A percentile compares a stretch with the other conserved stretches of the same genome.
Conservation (phyloP, 2,329 filamentous ascomycete species). For the Cytospora leucostoma region DNA sequence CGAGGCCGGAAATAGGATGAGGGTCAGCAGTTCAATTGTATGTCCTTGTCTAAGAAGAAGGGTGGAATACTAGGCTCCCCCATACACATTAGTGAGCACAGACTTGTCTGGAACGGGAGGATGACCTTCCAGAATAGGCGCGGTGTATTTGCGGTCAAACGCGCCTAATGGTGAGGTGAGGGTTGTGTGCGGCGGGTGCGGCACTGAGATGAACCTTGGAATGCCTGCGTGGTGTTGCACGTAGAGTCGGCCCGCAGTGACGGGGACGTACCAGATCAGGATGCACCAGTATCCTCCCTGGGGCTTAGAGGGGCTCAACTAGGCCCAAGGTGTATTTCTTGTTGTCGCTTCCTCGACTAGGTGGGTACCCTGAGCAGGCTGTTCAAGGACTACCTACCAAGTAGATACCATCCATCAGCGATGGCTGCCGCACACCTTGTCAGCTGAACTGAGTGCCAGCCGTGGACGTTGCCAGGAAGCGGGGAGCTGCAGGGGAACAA, state of each 20-base stretch:
- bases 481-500: constrained; percentile 1
- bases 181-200: neutral
- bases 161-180: constrained; percentile 1
- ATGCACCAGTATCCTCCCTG: constrained; percentile 13
- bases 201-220: neutral
- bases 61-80: neutral
- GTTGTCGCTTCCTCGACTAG: constrained; percentile 3
- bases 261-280: constrained; percentile 17
- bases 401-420: neutral
- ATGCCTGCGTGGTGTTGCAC: neutral
- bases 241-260: constrained; percentile 5
- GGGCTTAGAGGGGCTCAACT: constrained; percentile 22
- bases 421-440: neutral
- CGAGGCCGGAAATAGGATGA: constrained; percentile 12
- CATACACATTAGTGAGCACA: neutral
- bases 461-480: constrained; percentile 3
- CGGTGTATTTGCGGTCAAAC: constrained; percentile 7
- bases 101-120: neutral
- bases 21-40: neutral
- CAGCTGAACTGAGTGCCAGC: neutral
- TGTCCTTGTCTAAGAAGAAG: constrained; percentile 6
- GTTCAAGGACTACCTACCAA: neutral
- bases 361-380: neutral
- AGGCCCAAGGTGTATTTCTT: constrained; percentile 14
- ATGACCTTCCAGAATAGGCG: constrained; percentile 2